phyloP scores from a whole-genome alignment of 1,284 basidiomycete genomes.

The Porodaedalea pini region DNA sequence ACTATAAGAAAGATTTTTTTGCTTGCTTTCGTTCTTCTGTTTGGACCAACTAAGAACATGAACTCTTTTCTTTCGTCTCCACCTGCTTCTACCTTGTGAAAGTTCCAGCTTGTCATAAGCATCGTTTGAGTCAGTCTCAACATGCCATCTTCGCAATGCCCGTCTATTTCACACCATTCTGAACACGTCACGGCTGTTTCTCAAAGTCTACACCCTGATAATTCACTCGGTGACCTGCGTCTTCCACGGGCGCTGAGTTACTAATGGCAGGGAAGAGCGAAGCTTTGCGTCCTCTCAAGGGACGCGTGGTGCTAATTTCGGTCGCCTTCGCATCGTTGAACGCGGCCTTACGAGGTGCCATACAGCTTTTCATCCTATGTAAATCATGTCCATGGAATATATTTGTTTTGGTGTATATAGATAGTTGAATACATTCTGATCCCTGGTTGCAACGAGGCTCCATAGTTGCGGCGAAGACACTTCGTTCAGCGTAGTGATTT shows the following conservation, averaged over 20 bases:
- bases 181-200: background rate
- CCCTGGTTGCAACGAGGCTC: too few relatives aligned
- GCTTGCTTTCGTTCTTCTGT: background rate
- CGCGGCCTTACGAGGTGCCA: slow-evolving; percentile 11
- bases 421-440: too few relatives aligned
- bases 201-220: slow-evolving; percentile 9
- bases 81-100: background rate
- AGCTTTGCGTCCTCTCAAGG: background rate
- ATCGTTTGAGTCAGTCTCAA: too few relatives aligned
- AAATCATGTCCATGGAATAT: too few relatives aligned
- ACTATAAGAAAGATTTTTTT: background rate
- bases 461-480: background rate
- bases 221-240: slow-evolving; percentile 9
- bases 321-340: slow-evolving; percentile 7
- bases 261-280: slow-evolving; percentile 13
- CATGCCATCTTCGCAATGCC: background rate
- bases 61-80: background rate
- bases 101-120: too few relatives aligned
- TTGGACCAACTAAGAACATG: background rate
- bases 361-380: background rate
- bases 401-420: too few relatives aligned
- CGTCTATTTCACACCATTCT: background rate
- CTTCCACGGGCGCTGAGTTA: slow-evolving; percentile 14
- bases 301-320: slow-evolving; percentile 13
- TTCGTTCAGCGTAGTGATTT: slow-evolving; percentile 3